Conservation (phyloP, 371 early-diverging fungal genomes). For the Blakeslea trispora region DNA sequence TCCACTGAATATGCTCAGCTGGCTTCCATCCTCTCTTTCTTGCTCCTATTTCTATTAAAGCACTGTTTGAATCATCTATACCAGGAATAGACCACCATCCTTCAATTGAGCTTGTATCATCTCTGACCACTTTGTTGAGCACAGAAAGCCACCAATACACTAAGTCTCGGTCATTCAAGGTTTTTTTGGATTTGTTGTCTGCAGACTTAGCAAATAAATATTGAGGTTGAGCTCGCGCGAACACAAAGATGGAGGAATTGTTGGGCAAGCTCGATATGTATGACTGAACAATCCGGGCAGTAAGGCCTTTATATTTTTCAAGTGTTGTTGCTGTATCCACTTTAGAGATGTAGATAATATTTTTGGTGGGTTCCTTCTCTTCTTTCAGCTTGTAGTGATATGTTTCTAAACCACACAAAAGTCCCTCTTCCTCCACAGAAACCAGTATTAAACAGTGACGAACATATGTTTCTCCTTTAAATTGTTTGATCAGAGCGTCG, state of each 20-base stretch:
- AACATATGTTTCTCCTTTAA: constrained; percentile 11
- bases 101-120: background rate
- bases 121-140: constrained; percentile 10
- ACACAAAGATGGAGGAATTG: constrained; percentile 55
- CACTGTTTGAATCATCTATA: constrained; percentile 45
- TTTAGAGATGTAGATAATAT: constrained; percentile 58
- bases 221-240: constrained; percentile 86
- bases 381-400: constrained; percentile 29
- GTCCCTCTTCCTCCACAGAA: constrained; percentile 13
- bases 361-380: constrained; percentile 8
- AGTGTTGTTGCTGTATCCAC: constrained; percentile 61
- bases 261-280: constrained; percentile 48
- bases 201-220: constrained; percentile 80
- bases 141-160: constrained; percentile 79
- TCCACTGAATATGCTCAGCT: constrained; percentile 44
- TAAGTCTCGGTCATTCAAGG: constrained; percentile 64
- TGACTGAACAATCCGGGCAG: constrained; percentile 43
- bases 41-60: constrained; percentile 36
- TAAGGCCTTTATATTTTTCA: constrained; percentile 22
- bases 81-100: constrained; percentile 71
- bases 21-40: constrained; percentile 17
- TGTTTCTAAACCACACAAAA: constrained; percentile 40
- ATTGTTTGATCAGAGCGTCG: constrained; percentile 11
- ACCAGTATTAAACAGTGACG: constrained; percentile 24
- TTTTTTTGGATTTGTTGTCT: constrained; percentile 58